Evolutionary conservation across 1,284 basidiomycete species (phyloP).

Genomic region (Ceratobasidium papillatum): DNA sequence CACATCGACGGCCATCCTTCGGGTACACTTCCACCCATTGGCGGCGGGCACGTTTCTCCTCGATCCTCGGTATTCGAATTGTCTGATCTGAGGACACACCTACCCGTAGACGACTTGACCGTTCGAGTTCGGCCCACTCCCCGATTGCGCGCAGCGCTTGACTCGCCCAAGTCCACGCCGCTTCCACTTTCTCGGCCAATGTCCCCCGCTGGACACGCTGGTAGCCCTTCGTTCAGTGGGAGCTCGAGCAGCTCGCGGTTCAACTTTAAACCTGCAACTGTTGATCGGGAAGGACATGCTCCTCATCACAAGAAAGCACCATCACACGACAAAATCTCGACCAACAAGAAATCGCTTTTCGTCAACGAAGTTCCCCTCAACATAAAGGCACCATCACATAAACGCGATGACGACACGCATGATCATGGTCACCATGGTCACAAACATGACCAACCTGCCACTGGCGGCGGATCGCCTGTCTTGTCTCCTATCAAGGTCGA

Average conservation of each 20-base stretch:
- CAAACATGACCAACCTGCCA: slow-evolving; percentile 18
- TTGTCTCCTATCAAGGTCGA: slow-evolving; percentile 3
- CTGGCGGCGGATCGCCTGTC: slow-evolving; percentile 1
- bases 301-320: slow-evolving; percentile 10
- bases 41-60: slow-evolving; percentile 14
- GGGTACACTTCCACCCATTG: slow-evolving; percentile 1
- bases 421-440: not conserved
- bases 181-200: slow-evolving; percentile 21
- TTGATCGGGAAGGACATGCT: not conserved
- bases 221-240: not conserved
- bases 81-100: slow-evolving; percentile 29
- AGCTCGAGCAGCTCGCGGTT: not conserved
- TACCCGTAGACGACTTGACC: slow-evolving; percentile 22
- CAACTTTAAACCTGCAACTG: not conserved
- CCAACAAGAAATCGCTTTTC: slow-evolving; percentile 14
- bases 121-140: not conserved
- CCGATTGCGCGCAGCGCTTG: slow-evolving; percentile 1
- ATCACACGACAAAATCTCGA: slow-evolving; percentile 1
- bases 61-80: slow-evolving; percentile 30
- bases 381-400: slow-evolving; percentile 6
- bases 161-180: slow-evolving; percentile 13
- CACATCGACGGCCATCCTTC: slow-evolving; percentile 9
- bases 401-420: not conserved
- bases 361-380: not conserved
- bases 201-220: slow-evolving; percentile 6